These are phyloP conservation scores for Peterozyma toletana DNA, from an alignment of 805 yeast genomes.

Conservation along the genomic window DNA sequence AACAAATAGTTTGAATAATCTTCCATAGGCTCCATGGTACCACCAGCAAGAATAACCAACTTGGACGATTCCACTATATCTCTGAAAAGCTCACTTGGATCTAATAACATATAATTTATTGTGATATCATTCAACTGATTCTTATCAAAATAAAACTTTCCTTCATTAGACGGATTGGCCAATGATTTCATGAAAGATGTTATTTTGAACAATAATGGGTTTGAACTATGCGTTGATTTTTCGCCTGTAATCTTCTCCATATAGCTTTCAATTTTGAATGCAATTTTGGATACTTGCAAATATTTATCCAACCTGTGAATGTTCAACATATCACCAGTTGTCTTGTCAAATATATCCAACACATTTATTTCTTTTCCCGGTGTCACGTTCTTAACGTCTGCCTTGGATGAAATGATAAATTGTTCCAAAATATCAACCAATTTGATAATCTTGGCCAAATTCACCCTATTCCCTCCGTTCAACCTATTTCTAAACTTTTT, in stretches of 20 bases:
- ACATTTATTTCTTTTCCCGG: conserved; percentile 51
- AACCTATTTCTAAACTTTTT: conserved; percentile 55
- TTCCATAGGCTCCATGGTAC: conserved; percentile 87
- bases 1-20: conserved; percentile 64
- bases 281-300: conserved; percentile 62
- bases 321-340: conserved; percentile 67
- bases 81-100: conserved; percentile 66
- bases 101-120: conserved; percentile 67
- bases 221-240: conserved; percentile 15
- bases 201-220: conserved; percentile 60
- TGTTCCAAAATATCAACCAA: conserved; percentile 42
- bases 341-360: conserved; percentile 45
- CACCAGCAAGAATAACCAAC: conserved; percentile 83
- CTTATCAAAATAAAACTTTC: conserved; percentile 60
- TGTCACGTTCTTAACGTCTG: conserved; percentile 19
- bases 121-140: conserved; percentile 22
- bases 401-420: conserved; percentile 32
- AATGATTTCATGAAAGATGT: conserved; percentile 57
- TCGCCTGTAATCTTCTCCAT: conserved; percentile 25
- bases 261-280: conserved; percentile 76
- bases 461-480: conserved; percentile 65
- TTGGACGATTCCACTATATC: conserved; percentile 57
- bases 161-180: conserved; percentile 73
- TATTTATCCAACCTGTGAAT: conserved; percentile 60
- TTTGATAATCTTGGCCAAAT: conserved; percentile 55